These are phyloP conservation scores for Ceratocystis ficicola DNA, from an alignment of 2,329 filamentous ascomycete species.

Conservation along the genomic window DNA sequence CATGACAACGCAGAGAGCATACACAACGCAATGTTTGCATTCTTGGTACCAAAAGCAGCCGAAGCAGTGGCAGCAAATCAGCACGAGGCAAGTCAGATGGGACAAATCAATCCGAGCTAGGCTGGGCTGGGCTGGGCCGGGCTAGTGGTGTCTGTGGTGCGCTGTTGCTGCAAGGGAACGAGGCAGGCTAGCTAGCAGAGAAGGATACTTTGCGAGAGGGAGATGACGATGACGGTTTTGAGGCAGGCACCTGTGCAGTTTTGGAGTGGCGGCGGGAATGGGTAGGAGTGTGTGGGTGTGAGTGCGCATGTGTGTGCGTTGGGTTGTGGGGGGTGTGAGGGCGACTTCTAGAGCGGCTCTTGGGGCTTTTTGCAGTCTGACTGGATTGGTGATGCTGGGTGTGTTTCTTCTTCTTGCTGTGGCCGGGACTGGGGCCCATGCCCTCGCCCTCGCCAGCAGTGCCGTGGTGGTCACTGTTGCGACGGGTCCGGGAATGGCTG, in stretches of 20 bases:
- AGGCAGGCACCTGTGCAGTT: constrained; percentile 14
- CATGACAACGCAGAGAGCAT: background rate
- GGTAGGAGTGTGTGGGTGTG: background rate
- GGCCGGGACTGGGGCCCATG: background rate
- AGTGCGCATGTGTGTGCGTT: background rate
- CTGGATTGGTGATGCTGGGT: constrained; percentile 21
- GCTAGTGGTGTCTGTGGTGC: background rate
- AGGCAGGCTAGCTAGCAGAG: no score
- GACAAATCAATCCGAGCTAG: background rate
- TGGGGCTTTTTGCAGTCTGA: constrained; percentile 12
- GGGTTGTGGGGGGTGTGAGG: background rate
- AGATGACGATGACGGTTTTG: background rate
- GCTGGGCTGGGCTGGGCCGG: background rate
- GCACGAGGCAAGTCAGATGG: background rate
- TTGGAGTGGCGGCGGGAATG: constrained; percentile 19
- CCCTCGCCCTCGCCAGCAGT: background rate
- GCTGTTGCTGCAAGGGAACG: no score
- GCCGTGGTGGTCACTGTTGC: background rate
- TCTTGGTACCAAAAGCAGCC: background rate
- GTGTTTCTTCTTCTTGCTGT: background rate
- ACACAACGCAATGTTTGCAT: background rate
- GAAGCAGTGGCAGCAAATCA: background rate
- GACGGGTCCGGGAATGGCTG: no score
- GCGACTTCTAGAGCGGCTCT: background rate
- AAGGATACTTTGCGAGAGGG: background rate